Base-by-base conservation (phyloP, 495 filamentous ascomycete genomes). In the Penicillium alfredii region DNA sequence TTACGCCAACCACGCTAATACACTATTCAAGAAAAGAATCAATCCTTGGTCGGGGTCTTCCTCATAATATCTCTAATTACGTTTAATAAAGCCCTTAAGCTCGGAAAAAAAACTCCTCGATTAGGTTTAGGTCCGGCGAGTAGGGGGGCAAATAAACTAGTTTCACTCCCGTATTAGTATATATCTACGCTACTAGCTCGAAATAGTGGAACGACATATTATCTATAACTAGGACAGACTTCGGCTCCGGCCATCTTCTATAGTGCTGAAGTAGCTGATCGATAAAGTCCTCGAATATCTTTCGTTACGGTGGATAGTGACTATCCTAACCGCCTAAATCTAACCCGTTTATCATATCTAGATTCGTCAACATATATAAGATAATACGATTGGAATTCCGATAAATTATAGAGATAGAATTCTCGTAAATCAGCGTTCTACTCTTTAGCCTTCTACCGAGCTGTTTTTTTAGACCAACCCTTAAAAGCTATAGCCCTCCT, bases 401-500 rank as follows among this genome's bases (percentile, higher is more conserved):
- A 63, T 14, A 63, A 13, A 12, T 47, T 55, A 44, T 63, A 35
- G 3, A 58, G 35, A 33, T 64, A 63, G 11, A 48, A 48, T 30
- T 64, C 59, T 30, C 51, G 51, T 8, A 67, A 47, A 35, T 63
- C 55, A 9, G 44, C 31, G 40, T 63, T 58, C 22, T 48, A 39
- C 34, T 46, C 56, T 23, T 48, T 49, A 13, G 60, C 58, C 31
- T 57, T 47, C 8, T 40, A 44, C 11, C 53, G 48, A 34, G 35
- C 38, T 25, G 35, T 32, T 39, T 65, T 63, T 40, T 57, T 58
- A 0, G 46, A 46, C 56, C 53, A 63, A 12, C 45, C 31, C 6
- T 33, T 37, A 3, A 39, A 49, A 20, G 18, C 35, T 23, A 60
- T 46, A 3, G 51, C 47, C 29, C 55, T 46, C 22, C 48, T 39